phyloP scores from a whole-genome alignment of 75 land plant genomes.

The Sequoiadendron giganteum region DNA sequence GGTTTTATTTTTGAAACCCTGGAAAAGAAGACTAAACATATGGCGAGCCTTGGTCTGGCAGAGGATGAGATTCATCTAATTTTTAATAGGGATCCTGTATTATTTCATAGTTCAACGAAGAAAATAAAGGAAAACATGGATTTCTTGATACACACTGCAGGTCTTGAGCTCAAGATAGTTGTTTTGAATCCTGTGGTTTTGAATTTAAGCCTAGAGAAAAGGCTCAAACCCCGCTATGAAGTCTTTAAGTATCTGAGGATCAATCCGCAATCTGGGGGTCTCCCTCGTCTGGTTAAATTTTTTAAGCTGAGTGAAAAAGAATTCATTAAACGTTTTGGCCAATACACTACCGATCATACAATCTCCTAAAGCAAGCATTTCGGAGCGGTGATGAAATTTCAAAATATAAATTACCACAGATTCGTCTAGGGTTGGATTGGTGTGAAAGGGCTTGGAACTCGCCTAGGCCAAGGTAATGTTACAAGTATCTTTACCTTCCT shows the following conservation, averaged over 20 bases:
- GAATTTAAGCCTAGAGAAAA: conserved; percentile 14
- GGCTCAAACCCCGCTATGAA: conserved; percentile 24
- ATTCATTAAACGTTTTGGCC: background rate
- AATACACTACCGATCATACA: background rate
- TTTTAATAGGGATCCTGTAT: conserved; percentile 17
- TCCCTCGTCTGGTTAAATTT: background rate
- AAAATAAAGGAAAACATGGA: conserved; percentile 45
- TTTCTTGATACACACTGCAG: background rate
- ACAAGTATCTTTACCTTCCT: too few relatives aligned
- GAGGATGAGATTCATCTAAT: conserved; percentile 19
- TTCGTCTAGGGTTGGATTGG: too few relatives aligned
- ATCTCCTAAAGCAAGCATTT: too few relatives aligned
- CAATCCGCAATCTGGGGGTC: background rate
- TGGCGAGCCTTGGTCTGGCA: conserved; percentile 34
- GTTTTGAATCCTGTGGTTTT: conserved; percentile 19
- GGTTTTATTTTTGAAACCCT: background rate
- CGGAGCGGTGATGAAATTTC: too few relatives aligned
- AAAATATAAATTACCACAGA: too few relatives aligned
- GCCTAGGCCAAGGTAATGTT: too few relatives aligned
- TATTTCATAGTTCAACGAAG: conserved; percentile 21
- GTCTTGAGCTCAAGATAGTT: conserved; percentile 18
- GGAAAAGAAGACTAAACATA: background rate
- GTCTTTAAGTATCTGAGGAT: background rate
- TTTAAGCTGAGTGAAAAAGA: background rate
- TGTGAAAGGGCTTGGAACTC: too few relatives aligned